Base-by-base conservation (phyloP, 495 filamentous ascomycete genomes). In the Terfezia boudieri region DNA sequence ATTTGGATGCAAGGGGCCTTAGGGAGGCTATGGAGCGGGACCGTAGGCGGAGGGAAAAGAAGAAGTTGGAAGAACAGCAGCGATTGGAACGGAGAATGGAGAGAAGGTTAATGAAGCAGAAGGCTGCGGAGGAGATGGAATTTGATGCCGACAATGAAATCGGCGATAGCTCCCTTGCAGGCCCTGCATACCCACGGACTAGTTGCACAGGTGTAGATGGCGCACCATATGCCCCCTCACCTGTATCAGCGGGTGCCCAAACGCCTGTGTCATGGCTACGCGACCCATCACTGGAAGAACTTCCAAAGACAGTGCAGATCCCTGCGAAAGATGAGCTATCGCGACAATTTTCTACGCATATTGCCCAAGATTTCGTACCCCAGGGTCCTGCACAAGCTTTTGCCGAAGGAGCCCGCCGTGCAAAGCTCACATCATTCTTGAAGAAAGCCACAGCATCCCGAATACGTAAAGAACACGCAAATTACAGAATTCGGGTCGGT, bases 1-100 rank as follows among this genome's bases (percentile, higher is more conserved):
- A 65, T 43, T 37, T 65, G 35, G 62, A 65, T 56, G 57, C 59
- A 23, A 57, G 56, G 10, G 62, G 62, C 32, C 50, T 65, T 32
- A 59, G 62, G 37, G 62, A 64, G 53, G 62, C 59, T 9, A 64
- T 65, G 62, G 62, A 65, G 49, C 62, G 62, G 12, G 62, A 65
- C 26, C 58, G 57, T 36, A 57, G 64, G 53, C 56, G 62, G 50
- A 58, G 55, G 43, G 62, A 65, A 36, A 59, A 49, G 52, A 64
- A 56, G 53, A 56, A 56, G 16, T 12, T 52, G 17, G 62, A 64
- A 46, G 64, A 61, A 8, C 59, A 65, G 12, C 62, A 64, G 37
- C 52, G 59, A 36, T 11, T 55, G 20, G 56, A 56, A 48, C 53
- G 53, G 35, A 64, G 56, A 26, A 55, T 58, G 16, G 59, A 61